Percentiles rank a stretch among this genome's conserved stretches.
phyloP scores from a whole-genome alignment of 2,329 filamentous ascomycete species.

The Calonectria fujianensis region DNA sequence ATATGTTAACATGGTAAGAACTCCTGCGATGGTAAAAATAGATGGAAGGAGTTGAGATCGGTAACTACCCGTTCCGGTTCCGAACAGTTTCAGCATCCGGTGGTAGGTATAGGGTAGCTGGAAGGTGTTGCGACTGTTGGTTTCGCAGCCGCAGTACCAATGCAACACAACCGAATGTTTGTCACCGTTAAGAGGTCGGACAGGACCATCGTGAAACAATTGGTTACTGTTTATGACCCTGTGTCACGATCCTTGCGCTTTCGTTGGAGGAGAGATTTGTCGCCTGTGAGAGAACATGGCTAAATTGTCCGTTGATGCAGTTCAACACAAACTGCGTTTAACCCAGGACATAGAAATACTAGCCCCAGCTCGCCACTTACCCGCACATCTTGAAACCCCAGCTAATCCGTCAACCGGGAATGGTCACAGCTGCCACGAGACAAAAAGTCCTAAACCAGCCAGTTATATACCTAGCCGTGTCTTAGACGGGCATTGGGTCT shows the following conservation, averaged over 20 bases:
- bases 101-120: neutral
- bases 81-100: neutral
- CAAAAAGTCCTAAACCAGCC: neutral
- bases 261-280: neutral
- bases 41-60: neutral
- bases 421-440: neutral
- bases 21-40: neutral
- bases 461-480: neutral
- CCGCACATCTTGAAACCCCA: neutral
- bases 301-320: neutral
- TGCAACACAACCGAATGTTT: neutral
- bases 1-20: no score
- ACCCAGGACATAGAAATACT: neutral
- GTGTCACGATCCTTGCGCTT: neutral
- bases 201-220: neutral
- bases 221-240: neutral
- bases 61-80: slow-evolving; percentile 2
- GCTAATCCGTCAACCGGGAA: neutral
- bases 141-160: neutral
- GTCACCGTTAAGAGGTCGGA: neutral
- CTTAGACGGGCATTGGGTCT: neutral
- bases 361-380: neutral
- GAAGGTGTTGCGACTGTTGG: neutral
- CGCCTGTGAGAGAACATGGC: neutral
- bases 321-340: neutral